A percentile compares a stretch with the other conserved stretches of the same genome.
Conservation (phyloP, 805 yeast species). For the Saccharomycopsis sp. region DNA sequence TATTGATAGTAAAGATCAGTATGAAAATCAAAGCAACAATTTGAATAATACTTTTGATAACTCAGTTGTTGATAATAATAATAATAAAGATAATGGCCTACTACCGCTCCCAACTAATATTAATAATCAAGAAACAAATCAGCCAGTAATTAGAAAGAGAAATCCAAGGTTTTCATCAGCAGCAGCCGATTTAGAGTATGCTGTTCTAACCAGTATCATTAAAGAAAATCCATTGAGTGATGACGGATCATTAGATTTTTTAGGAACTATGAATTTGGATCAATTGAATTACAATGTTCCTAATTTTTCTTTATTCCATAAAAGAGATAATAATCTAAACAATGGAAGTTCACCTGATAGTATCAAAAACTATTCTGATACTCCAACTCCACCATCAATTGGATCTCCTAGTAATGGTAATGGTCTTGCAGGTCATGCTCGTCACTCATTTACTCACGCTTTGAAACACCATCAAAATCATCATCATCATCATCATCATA, state of each 20-base stretch:
- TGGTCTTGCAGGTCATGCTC: too few relatives aligned
- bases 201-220: conserved; percentile 55
- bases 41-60: background rate
- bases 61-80: conserved; percentile 10
- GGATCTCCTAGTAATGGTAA: conserved; percentile 7
- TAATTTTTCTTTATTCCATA: background rate
- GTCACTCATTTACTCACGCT: too few relatives aligned
- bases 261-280: conserved; percentile 8
- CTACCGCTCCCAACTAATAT: background rate
- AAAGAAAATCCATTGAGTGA: conserved; percentile 27
- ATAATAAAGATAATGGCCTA: conserved; percentile 14
- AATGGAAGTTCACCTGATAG: background rate
- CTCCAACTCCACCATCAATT: conserved; percentile 6
- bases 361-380: background rate
- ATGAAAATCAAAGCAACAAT: background rate
- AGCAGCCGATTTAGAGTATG: conserved; percentile 67
- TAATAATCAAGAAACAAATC: too few relatives aligned
- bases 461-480: too few relatives aligned
- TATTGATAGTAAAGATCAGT: too few relatives aligned
- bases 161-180: conserved; percentile 44
- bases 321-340: background rate
- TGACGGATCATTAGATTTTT: conserved; percentile 4
- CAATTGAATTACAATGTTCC: background rate
- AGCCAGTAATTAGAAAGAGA: too few relatives aligned
- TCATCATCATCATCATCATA: too few relatives aligned